Conservation (phyloP, 495 filamentous ascomycete species). For the Tetracladium setigerum region DNA sequence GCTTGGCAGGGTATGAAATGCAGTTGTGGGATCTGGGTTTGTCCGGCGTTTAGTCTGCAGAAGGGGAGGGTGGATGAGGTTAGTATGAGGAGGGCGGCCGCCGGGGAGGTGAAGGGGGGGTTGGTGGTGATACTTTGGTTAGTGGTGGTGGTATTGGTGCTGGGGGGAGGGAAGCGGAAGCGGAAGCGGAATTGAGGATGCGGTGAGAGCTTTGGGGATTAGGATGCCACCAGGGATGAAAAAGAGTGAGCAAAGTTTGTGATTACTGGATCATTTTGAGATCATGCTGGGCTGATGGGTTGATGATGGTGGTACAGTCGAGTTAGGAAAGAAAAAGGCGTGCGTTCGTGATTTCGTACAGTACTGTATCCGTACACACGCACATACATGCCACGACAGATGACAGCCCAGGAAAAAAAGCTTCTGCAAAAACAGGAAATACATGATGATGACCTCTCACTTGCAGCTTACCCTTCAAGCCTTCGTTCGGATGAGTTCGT, state of each 20-base stretch:
- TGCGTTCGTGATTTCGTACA: too few species aligned
- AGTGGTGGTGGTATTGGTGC: background rate
- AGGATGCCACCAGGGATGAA: slow-evolving; percentile 21
- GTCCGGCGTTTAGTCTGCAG: slow-evolving; percentile 81
- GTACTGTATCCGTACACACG: too few species aligned
- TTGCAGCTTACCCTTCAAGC: too few species aligned
- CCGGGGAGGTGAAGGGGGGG: background rate
- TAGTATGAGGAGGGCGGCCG: slow-evolving; percentile 7
- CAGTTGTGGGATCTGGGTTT: slow-evolving; percentile 83
- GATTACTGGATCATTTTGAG: background rate
- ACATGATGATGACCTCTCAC: too few species aligned
- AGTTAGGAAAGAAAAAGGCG: too few species aligned
- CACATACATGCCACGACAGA: too few species aligned
- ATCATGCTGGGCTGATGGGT: background rate
- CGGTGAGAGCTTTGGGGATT: slow-evolving; percentile 5
- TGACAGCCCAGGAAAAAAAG: too few species aligned
- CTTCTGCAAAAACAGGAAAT: too few species aligned
- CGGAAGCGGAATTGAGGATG: background rate
- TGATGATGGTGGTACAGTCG: too few species aligned
- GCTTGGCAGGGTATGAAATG: slow-evolving; percentile 94
- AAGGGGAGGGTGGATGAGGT: slow-evolving; percentile 75
- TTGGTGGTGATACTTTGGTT: background rate
- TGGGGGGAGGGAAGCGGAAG: too few species aligned
- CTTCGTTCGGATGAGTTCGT: too few species aligned
- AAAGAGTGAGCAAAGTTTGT: background rate